These are phyloP conservation scores for Strigomonas culicis DNA, from an alignment of 208 protist genomes.

Conservation along the genomic window DNA sequence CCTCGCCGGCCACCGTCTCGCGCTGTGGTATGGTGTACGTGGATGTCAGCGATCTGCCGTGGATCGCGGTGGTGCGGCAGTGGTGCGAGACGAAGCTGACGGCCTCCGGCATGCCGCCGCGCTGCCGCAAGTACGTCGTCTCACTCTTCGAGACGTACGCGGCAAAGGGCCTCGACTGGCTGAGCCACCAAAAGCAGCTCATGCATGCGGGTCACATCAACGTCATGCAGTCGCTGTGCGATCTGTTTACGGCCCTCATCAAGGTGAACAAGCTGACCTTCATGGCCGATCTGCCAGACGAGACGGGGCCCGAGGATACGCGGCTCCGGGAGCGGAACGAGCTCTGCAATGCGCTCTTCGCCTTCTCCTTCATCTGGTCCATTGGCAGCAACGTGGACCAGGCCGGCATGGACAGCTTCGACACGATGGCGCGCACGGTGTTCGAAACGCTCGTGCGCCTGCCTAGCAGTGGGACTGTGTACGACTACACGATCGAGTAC, in stretches of 20 bases:
- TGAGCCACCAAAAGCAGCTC: constrained; percentile 74
- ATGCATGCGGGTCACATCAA: constrained; percentile 92
- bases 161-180: constrained; percentile 83
- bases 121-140: constrained; percentile 79
- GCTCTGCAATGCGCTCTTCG: constrained; percentile 87
- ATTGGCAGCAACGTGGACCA: constrained; percentile 94
- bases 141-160: constrained; percentile 90
- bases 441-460: constrained; percentile 87
- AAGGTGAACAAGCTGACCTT: constrained; percentile 69
- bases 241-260: constrained; percentile 88
- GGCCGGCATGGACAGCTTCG: constrained; percentile 88
- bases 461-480: constrained; percentile 88
- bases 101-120: constrained; percentile 37
- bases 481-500: constrained; percentile 94
- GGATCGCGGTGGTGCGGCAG: constrained; percentile 81
- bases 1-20: constrained; percentile 97
- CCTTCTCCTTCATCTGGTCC: constrained; percentile 96
- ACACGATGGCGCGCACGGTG: constrained; percentile 72
- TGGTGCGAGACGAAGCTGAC: constrained; percentile 89
- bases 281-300: constrained; percentile 57
- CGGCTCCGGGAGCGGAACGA: constrained; percentile 86
- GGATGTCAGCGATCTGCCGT: constrained; percentile 90
- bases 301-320: constrained; percentile 56
- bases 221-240: constrained; percentile 91
- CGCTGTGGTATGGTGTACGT: constrained; percentile 99